Evolutionary conservation across 2,329 filamentous ascomycete genomes (phyloP), one percentile per base, ranked within the genome.

Genomic region (Monilinia polystroma): DNA sequence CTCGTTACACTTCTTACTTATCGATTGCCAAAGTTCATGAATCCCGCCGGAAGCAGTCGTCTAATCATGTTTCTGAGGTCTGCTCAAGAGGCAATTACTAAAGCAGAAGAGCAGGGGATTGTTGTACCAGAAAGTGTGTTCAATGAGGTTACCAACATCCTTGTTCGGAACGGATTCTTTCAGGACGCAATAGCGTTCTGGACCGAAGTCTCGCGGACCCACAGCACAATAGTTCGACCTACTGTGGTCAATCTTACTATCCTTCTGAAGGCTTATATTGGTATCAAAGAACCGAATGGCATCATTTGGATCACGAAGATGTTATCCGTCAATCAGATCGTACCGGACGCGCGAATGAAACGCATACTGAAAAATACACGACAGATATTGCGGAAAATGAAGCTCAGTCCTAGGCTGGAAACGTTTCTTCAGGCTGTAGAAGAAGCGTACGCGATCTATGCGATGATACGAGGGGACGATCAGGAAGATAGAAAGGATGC

Each of bases 121-220:
- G 59, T 57, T 4, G 55, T 76, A 11, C 68, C 74, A 41, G 62
- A 67, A 23, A 14, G 23, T 32, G 68, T 75, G 8, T 66, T 75
- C 4, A 76, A 73, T 18, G 72, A 75, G 32, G 69, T 72, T 2
- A 69, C 72, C 12, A 73, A 70, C 47, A 65, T 70, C 41, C 70
- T 77, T 16, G 69, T 73, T 14, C 68, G 59, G 35, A 65, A 63
- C 20, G 68, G 71, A 3, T 45, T 65, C 6, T 67, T 67, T 55
- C 64, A 57, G 7, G 52, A 68, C n/a, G 74, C 73, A n/a, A 60
- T 76, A 35, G 68, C 72, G 26, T 70, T 77, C 20, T 77, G 74
- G 75, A 67, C 68, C 8, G 67, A 68, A 32, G 68, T 74, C 58
- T 73, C 72, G 53, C 53, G 55, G 32, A 69, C 68, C 14, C 66